These are phyloP conservation scores for Cyclotella cryptica DNA, from an alignment of 108 stramenopile genomes.

Conservation along the genomic window DNA sequence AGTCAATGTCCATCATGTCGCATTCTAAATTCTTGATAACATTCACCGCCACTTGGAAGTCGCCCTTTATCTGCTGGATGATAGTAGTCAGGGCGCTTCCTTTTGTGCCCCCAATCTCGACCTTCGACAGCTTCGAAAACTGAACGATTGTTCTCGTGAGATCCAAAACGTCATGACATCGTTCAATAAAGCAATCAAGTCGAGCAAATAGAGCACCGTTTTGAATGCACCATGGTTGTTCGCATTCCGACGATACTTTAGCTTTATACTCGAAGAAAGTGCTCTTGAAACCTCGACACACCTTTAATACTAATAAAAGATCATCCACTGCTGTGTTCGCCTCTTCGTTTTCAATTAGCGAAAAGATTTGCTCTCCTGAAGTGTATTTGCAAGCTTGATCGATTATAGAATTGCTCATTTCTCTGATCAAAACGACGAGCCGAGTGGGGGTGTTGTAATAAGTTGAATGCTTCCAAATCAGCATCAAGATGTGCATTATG, in stretches of 20 bases:
- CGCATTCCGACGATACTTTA: constrained; percentile 80
- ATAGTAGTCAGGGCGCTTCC: constrained; percentile 82
- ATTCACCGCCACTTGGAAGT: constrained; percentile 80
- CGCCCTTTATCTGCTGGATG: constrained; percentile 82
- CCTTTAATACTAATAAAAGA: constrained; percentile 60
- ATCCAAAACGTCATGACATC: constrained; percentile 91
- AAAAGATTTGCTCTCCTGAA: constrained; percentile 86
- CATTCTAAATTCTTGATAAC: constrained; percentile 83
- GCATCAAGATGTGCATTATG: constrained; percentile 83
- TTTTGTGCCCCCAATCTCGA: constrained; percentile 91
- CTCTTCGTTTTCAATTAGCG: constrained; percentile 85
- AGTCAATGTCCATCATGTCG: constrained; percentile 90
- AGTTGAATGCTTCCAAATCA: constrained; percentile 94
- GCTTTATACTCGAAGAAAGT: constrained; percentile 86
- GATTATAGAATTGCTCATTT: constrained; percentile 91
- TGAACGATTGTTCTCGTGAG: constrained; percentile 89
- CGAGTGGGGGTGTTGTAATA: constrained; percentile 92
- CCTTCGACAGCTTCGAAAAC: constrained; percentile 87
- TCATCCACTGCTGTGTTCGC: constrained; percentile 74
- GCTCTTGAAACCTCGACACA: constrained; percentile 85
- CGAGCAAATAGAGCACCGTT: constrained; percentile 93
- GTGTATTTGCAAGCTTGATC: constrained; percentile 83
- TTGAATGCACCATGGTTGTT: constrained; percentile 85
- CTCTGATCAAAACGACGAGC: constrained; percentile 87
- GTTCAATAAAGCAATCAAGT: constrained; percentile 88